phyloP scores from a whole-genome alignment of 176 grass and related monocot genomes.

The Panicum miliaceum region DNA sequence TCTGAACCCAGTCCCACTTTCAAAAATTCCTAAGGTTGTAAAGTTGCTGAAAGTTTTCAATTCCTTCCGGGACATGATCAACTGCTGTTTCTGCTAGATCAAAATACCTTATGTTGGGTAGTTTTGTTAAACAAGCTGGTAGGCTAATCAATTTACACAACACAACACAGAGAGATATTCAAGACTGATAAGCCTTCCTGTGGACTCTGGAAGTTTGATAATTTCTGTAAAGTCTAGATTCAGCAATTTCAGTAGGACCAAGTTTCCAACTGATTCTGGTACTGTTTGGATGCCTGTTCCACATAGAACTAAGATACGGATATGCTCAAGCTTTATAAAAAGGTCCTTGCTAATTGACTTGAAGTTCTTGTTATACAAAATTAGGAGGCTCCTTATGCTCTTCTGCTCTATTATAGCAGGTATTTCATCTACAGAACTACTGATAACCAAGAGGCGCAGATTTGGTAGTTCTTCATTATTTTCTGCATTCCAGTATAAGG shows the following conservation, averaged over 20 bases:
- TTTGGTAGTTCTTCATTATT: neutral
- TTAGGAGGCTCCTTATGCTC: slow-evolving; percentile 27
- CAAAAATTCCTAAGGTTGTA: slow-evolving; percentile 34
- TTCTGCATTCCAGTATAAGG: neutral
- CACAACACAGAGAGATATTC: slow-evolving; percentile 24
- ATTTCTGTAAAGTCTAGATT: slow-evolving; percentile 17
- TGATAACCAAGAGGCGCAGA: slow-evolving; percentile 14
- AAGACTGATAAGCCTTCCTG: slow-evolving; percentile 28
- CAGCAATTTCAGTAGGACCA: slow-evolving; percentile 30
- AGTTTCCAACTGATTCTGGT: slow-evolving; percentile 27
- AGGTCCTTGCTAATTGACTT: neutral
- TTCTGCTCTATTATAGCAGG: neutral
- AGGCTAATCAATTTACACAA: slow-evolving; percentile 15
- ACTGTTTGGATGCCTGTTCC: slow-evolving; percentile 16
- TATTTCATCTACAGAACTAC: neutral
- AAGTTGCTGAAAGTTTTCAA: slow-evolving; percentile 31
- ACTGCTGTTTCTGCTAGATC: neutral
- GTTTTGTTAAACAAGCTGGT: slow-evolving; percentile 20
- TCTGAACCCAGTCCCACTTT: slow-evolving; percentile 7
- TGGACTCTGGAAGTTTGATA: slow-evolving; percentile 38
- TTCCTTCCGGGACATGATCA: slow-evolving; percentile 41
- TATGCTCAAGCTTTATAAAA: slow-evolving; percentile 22
- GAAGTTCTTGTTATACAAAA: neutral
- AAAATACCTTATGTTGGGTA: slow-evolving; percentile 38
- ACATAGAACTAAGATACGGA: slow-evolving; percentile 38